Conservation (phyloP, 495 filamentous ascomycete species). For the Aspergillus baeticus region DNA sequence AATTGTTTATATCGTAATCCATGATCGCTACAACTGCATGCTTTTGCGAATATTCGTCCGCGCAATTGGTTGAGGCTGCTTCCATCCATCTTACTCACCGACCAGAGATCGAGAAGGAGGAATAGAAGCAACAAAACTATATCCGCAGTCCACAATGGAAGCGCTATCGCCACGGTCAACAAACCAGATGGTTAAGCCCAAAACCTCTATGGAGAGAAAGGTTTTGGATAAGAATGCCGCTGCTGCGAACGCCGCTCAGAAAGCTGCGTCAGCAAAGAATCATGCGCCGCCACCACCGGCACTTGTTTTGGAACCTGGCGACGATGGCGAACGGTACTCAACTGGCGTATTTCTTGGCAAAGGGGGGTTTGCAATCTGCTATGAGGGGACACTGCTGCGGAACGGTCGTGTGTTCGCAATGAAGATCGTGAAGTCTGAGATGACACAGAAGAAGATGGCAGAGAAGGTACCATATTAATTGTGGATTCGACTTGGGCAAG, state of each 20-base stretch:
- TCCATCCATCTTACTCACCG: conserved; percentile 18
- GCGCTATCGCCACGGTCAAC: conserved; percentile 70
- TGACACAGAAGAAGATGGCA: conserved; percentile 78
- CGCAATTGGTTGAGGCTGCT: conserved; percentile 14
- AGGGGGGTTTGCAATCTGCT: conserved; percentile 94
- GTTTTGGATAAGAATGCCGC: conserved; percentile 55
- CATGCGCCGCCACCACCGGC: conserved; percentile 76
- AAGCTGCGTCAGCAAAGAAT: conserved; percentile 46
- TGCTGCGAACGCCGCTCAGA: conserved; percentile 43
- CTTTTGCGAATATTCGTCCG: conserved; percentile 6
- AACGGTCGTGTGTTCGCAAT: conserved; percentile 71
- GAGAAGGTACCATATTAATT: conserved; percentile 67
- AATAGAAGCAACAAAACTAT: neutral
- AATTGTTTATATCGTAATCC: conserved; percentile 17
- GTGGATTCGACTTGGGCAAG: neutral
- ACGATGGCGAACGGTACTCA: conserved; percentile 73
- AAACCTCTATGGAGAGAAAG: conserved; percentile 41
- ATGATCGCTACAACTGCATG: conserved; percentile 23
- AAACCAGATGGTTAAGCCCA: conserved; percentile 55
- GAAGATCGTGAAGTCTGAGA: conserved; percentile 88
- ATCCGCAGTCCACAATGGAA: conserved; percentile 51
- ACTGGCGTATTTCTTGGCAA: conserved; percentile 85
- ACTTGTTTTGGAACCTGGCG: conserved; percentile 72
- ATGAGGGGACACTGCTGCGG: conserved; percentile 65
- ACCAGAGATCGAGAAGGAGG: conserved; percentile 7